Conservation (phyloP, 208 protist species). For the Trypanosoma mega region DNA sequence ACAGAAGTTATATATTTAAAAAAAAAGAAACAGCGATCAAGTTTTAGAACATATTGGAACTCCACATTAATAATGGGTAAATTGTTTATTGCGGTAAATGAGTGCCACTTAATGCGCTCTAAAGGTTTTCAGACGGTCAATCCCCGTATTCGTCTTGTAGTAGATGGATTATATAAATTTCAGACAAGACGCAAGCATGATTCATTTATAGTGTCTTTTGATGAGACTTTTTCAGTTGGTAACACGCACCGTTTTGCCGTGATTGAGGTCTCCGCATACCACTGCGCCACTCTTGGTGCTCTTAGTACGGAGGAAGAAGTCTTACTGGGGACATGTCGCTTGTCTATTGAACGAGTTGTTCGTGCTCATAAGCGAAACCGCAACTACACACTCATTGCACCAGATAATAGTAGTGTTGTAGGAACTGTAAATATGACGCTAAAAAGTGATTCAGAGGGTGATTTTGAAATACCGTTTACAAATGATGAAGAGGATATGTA, state of each 20-base stretch:
- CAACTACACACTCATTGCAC: conserved; percentile 37
- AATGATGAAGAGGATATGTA: conserved; percentile 37
- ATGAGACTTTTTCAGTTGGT: conserved; percentile 72
- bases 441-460: conserved; percentile 54
- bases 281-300: conserved; percentile 13
- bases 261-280: conserved; percentile 63
- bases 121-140: conserved; percentile 36
- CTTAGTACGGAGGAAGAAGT: conserved; percentile 14
- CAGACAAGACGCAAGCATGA: conserved; percentile 43
- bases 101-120: conserved; percentile 38
- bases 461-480: conserved; percentile 36
- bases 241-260: conserved; percentile 79
- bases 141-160: conserved; percentile 50
- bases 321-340: conserved; percentile 65
- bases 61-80: conserved; percentile 77
- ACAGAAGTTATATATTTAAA: too few species aligned
- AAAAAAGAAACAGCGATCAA: too few species aligned
- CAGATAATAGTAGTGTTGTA: conserved; percentile 37
- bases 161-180: conserved; percentile 77
- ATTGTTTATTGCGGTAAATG: conserved; percentile 55
- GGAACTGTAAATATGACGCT: conserved; percentile 74
- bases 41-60: too few species aligned
- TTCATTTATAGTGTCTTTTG: conserved; percentile 41
- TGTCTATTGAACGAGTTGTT: conserved; percentile 64
- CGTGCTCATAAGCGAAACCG: conserved; percentile 42